Conservation (phyloP, 1,139 yeast genomes). For the Wickerhamomyces sp. region DNA sequence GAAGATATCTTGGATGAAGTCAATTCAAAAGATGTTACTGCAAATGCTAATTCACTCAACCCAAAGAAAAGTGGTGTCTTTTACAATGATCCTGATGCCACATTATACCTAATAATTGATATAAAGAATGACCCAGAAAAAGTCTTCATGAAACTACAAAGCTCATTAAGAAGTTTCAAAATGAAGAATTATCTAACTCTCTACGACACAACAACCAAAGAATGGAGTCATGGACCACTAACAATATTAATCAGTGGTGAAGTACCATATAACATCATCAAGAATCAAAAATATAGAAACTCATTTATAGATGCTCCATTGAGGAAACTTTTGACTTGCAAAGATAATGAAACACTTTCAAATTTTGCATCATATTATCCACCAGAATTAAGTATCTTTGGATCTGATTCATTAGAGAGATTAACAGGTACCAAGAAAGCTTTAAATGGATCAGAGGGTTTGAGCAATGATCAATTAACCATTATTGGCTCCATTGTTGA, state of each 20-base stretch:
- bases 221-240: constrained; percentile 34
- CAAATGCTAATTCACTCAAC: not conserved
- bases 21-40: constrained; percentile 6
- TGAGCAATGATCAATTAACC: constrained; percentile 23
- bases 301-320: constrained; percentile 35
- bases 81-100: constrained; percentile 33
- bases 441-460: constrained; percentile 3
- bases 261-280: constrained; percentile 27
- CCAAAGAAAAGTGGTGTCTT: constrained; percentile 34
- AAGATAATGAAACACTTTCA: not conserved
- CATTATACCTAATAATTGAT: constrained; percentile 43
- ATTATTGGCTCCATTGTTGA: constrained; percentile 26
- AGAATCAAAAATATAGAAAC: constrained; percentile 19
- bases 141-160: constrained; percentile 31
- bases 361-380: not conserved
- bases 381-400: constrained; percentile 7
- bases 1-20: constrained; percentile 41
- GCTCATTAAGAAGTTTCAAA: constrained; percentile 31
- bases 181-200: constrained; percentile 34
- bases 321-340: not conserved
- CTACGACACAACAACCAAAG: constrained; percentile 24
- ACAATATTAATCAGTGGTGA: constrained; percentile 43
- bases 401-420: constrained; percentile 11
- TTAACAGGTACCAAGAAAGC: constrained; percentile 9
- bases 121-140: constrained; percentile 37